Conservation (phyloP, 495 filamentous ascomycete genomes). For the Penicillium flavigenum region DNA sequence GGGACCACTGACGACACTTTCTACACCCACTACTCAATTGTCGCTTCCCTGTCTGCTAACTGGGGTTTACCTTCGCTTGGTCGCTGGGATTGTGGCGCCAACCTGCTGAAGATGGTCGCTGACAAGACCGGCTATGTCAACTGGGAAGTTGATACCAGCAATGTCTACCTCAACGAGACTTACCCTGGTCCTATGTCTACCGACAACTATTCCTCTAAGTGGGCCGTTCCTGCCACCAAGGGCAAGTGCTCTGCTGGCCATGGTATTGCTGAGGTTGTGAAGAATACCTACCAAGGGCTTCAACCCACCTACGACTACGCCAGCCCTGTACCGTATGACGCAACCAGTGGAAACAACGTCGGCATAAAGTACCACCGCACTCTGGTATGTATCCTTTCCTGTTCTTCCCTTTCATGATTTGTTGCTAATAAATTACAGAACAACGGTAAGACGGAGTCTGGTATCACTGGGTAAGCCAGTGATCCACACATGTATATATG, state of each 20-base stretch:
- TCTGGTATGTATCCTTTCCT: conserved; percentile 8
- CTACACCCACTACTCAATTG: conserved; percentile 71
- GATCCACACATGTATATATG: not conserved
- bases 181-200: conserved; percentile 50
- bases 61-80: conserved; percentile 68
- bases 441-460: conserved; percentile 19
- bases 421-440: conserved; percentile 14
- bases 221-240: conserved; percentile 43
- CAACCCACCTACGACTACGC: conserved; percentile 45
- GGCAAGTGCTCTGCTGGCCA: conserved; percentile 47
- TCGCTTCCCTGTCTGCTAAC: conserved; percentile 65
- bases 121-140: conserved; percentile 58
- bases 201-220: conserved; percentile 32
- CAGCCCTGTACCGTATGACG: conserved; percentile 43
- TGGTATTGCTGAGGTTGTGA: conserved; percentile 45
- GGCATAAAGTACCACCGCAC: conserved; percentile 33
- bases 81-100: conserved; percentile 70
- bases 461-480: conserved; percentile 18
- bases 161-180: conserved; percentile 46
- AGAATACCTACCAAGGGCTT: conserved; percentile 36
- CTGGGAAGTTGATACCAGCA: conserved; percentile 43
- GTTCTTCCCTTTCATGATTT: not conserved
- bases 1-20: conserved; percentile 64
- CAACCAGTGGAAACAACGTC: conserved; percentile 33
- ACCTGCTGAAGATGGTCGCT: conserved; percentile 62